Evolutionary conservation across 257 asterid species (phyloP).

Genomic region (Paulownia fortunei): DNA sequence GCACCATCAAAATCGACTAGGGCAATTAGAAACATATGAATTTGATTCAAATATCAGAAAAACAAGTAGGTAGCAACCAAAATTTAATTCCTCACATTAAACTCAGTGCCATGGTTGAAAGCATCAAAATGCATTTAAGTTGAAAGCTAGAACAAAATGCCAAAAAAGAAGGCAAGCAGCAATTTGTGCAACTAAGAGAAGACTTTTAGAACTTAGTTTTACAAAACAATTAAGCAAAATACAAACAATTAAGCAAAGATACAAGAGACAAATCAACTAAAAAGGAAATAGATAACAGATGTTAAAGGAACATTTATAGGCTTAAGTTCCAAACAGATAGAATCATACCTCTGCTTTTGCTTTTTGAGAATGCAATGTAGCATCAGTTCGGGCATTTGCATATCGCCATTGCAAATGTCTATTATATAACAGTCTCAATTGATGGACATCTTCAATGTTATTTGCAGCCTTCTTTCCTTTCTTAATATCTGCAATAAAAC

Average conservation of each 20-base stretch:
- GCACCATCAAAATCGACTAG: constrained; percentile 44
- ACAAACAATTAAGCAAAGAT: too few relatives aligned
- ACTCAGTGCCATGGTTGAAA: background rate
- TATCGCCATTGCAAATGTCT: constrained; percentile 91
- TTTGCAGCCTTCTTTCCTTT: constrained; percentile 71
- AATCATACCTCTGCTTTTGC: constrained; percentile 74
- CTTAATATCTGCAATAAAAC: constrained; percentile 78
- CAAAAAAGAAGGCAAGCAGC: background rate
- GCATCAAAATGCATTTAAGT: background rate
- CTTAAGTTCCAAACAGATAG: constrained; percentile 17
- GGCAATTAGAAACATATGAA: constrained; percentile 6
- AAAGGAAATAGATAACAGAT: background rate
- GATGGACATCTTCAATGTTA: constrained; percentile 86
- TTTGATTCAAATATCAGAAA: constrained; percentile 9
- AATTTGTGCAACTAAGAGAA: background rate
- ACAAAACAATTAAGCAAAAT: background rate
- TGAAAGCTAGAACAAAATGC: background rate
- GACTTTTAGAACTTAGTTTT: background rate
- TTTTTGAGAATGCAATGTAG: constrained; percentile 56
- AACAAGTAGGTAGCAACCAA: background rate
- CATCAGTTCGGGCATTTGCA: constrained; percentile 67
- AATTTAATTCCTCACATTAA: background rate
- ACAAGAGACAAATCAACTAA: background rate
- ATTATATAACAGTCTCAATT: constrained; percentile 73
- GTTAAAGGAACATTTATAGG: constrained; percentile 9